Evolutionary conservation across 495 filamentous ascomycete genomes (phyloP).

Genomic region (Oleoguttula mirabilis): DNA sequence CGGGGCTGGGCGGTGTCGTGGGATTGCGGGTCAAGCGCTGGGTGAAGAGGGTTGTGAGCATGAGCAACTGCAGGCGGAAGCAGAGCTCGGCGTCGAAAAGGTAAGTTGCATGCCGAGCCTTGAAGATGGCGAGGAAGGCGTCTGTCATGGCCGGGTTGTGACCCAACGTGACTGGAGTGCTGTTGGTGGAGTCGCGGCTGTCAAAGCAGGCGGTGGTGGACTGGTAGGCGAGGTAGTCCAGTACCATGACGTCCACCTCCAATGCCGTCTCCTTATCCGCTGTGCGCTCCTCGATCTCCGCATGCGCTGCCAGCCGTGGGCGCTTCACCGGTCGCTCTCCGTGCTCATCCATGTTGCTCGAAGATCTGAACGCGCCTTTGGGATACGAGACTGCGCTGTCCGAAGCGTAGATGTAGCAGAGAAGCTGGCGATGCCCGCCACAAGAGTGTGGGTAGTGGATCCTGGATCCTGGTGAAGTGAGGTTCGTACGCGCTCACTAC

Average conservation of each 20-base stretch:
- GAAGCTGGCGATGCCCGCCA: too few species aligned
- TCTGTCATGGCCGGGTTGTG: constrained; percentile 9
- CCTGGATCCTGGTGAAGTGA: too few species aligned
- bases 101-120: constrained; percentile 22
- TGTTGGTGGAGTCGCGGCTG: constrained; percentile 1
- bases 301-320: too few species aligned
- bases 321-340: too few species aligned
- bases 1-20: constrained; percentile 6
- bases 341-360: too few species aligned
- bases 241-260: constrained; percentile 41
- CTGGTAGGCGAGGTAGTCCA: constrained; percentile 43
- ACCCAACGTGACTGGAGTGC: neutral
- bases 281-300: too few species aligned
- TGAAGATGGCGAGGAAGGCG: constrained; percentile 29
- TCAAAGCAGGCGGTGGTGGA: constrained; percentile 30
- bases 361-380: too few species aligned
- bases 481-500: too few species aligned
- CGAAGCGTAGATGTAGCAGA: too few species aligned
- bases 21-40: constrained; percentile 20
- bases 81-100: constrained; percentile 15
- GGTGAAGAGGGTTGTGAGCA: constrained; percentile 28
- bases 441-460: too few species aligned
- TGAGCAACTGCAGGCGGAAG: constrained; percentile 28
- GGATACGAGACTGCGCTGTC: too few species aligned
- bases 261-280: constrained; percentile 5